Percentiles rank a stretch among this genome's conserved stretches.
These are phyloP conservation scores for Porphyra umbilicalis DNA, from an alignment of 31 red algal genomes.

Conservation along the genomic window DNA sequence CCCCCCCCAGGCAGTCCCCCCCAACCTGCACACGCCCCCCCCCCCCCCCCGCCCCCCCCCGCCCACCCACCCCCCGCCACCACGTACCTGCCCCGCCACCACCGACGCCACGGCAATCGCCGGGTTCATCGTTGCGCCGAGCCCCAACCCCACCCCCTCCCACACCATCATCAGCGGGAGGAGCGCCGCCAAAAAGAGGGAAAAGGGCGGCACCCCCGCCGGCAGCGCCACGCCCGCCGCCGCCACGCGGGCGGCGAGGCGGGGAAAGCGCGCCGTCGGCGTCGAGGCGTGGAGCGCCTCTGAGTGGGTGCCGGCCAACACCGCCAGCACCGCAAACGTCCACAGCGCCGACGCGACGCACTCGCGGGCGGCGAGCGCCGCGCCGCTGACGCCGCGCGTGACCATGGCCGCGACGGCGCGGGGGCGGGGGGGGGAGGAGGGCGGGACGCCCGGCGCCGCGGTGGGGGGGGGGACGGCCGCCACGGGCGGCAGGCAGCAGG, in stretches of 20 bases:
- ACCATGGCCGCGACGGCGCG: background rate
- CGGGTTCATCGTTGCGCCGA: background rate
- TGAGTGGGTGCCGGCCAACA: background rate
- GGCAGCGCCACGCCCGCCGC: background rate
- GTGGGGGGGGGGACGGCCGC: too few species aligned
- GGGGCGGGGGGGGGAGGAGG: background rate
- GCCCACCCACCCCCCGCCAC: background rate
- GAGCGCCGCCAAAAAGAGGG: background rate
- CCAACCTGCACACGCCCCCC: too few species aligned
- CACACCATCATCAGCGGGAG: background rate
- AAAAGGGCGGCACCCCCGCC: background rate
- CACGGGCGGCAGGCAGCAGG: too few species aligned
- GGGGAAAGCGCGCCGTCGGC: background rate
- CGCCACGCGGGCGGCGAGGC: background rate
- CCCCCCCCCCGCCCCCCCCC: background rate
- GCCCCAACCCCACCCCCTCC: background rate
- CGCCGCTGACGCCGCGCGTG: background rate
- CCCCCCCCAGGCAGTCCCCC: too few species aligned
- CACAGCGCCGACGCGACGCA: background rate
- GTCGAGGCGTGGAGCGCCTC: background rate
- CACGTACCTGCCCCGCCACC: background rate
- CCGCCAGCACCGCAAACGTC: background rate
- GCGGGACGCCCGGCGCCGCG: background rate
- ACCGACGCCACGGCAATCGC: background rate
- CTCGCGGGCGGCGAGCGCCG: background rate